Evolutionary conservation across 371 early-diverging fungal genomes (phyloP).

Genomic region (Saksenaea oblongispora): DNA sequence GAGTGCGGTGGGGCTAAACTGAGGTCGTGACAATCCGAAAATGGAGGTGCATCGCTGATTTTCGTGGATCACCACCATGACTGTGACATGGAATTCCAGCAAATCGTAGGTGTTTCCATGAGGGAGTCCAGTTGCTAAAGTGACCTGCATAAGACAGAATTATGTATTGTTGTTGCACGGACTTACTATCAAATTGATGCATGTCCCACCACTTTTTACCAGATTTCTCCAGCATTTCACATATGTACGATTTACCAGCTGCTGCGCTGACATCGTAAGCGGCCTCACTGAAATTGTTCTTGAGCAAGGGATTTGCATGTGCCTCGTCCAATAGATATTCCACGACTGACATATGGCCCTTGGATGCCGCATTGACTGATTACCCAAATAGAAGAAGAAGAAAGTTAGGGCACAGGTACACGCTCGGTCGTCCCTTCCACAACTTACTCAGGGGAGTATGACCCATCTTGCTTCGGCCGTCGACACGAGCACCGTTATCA

Average conservation of each 20-base stretch:
- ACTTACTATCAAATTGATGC: slow-evolving; percentile 30
- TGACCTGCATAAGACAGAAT: neutral
- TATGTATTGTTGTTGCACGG: neutral
- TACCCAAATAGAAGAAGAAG: neutral
- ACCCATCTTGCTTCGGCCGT: slow-evolving; percentile 63
- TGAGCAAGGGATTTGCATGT: slow-evolving; percentile 61
- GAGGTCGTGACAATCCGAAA: slow-evolving; percentile 44
- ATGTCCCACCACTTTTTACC: slow-evolving; percentile 51
- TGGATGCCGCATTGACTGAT: slow-evolving; percentile 78
- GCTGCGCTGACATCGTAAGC: slow-evolving; percentile 84
- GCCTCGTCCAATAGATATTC: slow-evolving; percentile 62
- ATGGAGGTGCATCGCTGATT: slow-evolving; percentile 61
- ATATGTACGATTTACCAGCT: slow-evolving; percentile 57
- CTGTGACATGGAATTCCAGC: slow-evolving; percentile 56
- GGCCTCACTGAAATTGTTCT: slow-evolving; percentile 69
- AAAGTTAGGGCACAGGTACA: neutral
- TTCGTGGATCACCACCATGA: slow-evolving; percentile 61
- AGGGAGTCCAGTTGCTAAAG: neutral
- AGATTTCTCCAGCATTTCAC: slow-evolving; percentile 64
- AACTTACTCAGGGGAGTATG: slow-evolving; percentile 77
- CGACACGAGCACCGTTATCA: slow-evolving; percentile 56
- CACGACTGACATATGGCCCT: slow-evolving; percentile 64
- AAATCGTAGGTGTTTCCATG: slow-evolving; percentile 42
- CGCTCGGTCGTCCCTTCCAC: neutral
- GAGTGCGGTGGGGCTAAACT: slow-evolving; percentile 50